Percentiles rank a stretch among this genome's conserved stretches.
These are phyloP conservation scores for Pyrenophora graminea DNA, from an alignment of 2,329 filamentous ascomycete species.

Conservation along the genomic window DNA sequence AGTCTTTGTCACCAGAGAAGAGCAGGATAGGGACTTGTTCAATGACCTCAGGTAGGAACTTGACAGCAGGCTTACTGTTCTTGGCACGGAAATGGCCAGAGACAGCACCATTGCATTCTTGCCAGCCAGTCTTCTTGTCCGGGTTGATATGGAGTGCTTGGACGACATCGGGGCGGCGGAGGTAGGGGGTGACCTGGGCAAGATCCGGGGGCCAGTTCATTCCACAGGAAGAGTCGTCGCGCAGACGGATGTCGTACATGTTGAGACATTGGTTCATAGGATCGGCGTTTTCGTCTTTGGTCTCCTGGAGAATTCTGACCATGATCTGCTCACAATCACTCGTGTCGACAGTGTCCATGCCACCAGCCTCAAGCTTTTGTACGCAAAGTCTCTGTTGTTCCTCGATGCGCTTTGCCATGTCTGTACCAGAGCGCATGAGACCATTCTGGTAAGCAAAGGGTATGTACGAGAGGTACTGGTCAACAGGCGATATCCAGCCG, in stretches of 20 bases:
- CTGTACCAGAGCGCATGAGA: constrained; percentile 69
- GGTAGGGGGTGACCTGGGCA: constrained; percentile 74
- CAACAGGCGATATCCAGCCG: constrained; percentile 89
- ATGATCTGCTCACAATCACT: constrained; percentile 76
- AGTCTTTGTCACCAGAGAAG: constrained; percentile 90
- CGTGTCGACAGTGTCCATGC: constrained; percentile 68
- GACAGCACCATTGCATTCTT: constrained; percentile 84
- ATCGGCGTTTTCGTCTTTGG: constrained; percentile 59
- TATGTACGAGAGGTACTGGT: constrained; percentile 89
- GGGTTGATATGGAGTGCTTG: constrained; percentile 79
- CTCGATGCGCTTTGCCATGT: constrained; percentile 68
- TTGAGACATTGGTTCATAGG: constrained; percentile 72
- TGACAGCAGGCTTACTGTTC: constrained; percentile 73
- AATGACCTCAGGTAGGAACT: constrained; percentile 77
- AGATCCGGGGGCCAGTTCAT: constrained; percentile 99
- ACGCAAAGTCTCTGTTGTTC: constrained; percentile 71
- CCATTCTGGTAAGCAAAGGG: constrained; percentile 78
- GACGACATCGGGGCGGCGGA: constrained; percentile 78
- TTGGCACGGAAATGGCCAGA: constrained; percentile 69
- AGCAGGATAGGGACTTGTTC: constrained; percentile 77
- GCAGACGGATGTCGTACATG: constrained; percentile 94
- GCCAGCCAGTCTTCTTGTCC: constrained; percentile 86
- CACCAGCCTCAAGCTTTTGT: constrained; percentile 61
- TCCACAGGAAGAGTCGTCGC: constrained; percentile 81
- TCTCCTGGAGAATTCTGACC: constrained; percentile 69